A percentile compares a stretch with the other conserved stretches of the same genome.
phyloP scores from a whole-genome alignment of 768 basidiomycete genomes.

The Mycena alexandri region DNA sequence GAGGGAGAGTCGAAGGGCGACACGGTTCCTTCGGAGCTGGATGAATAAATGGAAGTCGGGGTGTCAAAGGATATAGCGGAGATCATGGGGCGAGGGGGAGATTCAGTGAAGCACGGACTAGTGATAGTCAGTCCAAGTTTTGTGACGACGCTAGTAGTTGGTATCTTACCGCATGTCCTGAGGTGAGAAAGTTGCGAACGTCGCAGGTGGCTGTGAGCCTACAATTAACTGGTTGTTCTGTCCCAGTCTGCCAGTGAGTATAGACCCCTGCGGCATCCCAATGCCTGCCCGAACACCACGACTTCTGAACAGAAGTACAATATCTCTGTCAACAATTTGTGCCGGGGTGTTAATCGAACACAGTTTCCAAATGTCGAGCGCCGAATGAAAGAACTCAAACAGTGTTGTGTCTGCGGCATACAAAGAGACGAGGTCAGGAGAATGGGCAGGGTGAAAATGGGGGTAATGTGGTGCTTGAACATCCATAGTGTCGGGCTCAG shows the following conservation, averaged over 20 bases:
- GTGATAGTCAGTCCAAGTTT: too few relatives aligned
- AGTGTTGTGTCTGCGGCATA: not conserved
- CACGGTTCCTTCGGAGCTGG: not conserved
- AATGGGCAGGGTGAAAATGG: constrained; percentile 2
- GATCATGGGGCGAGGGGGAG: not conserved
- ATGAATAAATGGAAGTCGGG: not conserved
- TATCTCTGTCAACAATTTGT: not conserved
- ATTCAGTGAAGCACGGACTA: not conserved
- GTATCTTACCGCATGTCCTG: not conserved
- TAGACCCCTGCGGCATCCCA: constrained; percentile 5
- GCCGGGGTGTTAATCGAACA: not conserved
- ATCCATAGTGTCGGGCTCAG: not conserved
- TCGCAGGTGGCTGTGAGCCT: too few relatives aligned
- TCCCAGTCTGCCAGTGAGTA: not conserved
- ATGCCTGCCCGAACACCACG: not conserved
- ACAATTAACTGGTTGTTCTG: not conserved
- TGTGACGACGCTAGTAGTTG: too few relatives aligned
- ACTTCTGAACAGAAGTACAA: not conserved
- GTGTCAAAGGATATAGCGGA: not conserved
- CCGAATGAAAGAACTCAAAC: not conserved
- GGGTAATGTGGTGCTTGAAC: constrained; percentile 1
- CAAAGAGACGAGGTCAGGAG: not conserved
- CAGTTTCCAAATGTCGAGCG: not conserved
- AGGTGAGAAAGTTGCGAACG: not conserved
- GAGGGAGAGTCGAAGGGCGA: not conserved